Percentiles rank a stretch among this genome's conserved stretches.
phyloP scores from a whole-genome alignment of 305 asterid species.

The Solanum hybrid region DNA sequence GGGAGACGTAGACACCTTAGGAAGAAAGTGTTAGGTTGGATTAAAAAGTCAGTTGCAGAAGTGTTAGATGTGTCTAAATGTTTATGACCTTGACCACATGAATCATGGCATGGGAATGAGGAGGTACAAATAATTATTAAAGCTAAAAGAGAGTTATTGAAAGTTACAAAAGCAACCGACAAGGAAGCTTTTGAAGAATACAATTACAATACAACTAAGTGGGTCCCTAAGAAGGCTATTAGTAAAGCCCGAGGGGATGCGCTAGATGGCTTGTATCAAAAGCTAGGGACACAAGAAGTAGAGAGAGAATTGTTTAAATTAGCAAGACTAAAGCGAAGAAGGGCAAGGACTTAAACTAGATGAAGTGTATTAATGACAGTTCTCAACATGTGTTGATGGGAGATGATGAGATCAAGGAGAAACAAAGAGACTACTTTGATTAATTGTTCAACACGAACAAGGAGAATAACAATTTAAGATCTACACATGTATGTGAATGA shows the following conservation, averaged over 20 bases:
- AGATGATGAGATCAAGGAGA: not conserved
- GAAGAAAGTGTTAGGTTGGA: not conserved
- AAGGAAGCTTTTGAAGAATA: not conserved
- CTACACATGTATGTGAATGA: not conserved
- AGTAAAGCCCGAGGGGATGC: not conserved
- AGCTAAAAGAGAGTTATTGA: not conserved
- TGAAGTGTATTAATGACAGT: not conserved
- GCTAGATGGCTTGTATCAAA: not conserved
- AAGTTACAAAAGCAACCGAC: not conserved
- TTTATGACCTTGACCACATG: not conserved
- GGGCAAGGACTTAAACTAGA: not conserved
- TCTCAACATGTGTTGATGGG: not conserved
- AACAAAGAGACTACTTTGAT: not conserved
- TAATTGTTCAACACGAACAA: not conserved
- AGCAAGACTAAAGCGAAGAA: not conserved
- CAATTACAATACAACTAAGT: not conserved
- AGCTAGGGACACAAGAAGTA: not conserved
- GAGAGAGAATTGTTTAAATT: not conserved
- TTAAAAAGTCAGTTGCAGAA: not conserved
- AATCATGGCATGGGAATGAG: not conserved
- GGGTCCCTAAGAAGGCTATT: not conserved
- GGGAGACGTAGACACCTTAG: not conserved
- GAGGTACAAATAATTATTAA: not conserved
- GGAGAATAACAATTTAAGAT: not conserved
- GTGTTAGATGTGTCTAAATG: not conserved